These are phyloP conservation scores for Solanum hybrid DNA, from an alignment of 305 asterid species.

Conservation along the genomic window DNA sequence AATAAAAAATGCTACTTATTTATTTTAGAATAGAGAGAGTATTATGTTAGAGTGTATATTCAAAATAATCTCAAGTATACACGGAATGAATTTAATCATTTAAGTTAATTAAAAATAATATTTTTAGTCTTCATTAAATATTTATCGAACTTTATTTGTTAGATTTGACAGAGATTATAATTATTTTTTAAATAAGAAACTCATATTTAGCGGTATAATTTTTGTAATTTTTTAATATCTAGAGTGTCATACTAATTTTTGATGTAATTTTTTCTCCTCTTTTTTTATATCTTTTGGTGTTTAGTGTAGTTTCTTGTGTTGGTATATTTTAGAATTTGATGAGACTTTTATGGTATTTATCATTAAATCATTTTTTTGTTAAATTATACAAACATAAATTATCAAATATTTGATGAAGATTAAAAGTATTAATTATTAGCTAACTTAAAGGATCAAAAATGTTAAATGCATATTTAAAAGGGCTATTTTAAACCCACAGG, in stretches of 20 bases:
- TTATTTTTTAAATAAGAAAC: background rate
- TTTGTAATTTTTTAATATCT: background rate
- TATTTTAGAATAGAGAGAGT: background rate
- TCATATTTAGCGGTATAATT: background rate
- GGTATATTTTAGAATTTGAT: background rate
- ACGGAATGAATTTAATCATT: background rate
- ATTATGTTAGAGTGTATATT: background rate
- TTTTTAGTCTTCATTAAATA: background rate
- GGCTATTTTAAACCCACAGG: background rate
- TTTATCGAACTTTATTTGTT: background rate
- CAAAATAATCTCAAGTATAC: background rate
- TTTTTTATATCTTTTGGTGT: background rate
- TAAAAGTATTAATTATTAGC: background rate
- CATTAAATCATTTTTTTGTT: background rate
- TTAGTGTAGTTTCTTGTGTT: background rate
- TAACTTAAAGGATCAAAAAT: background rate
- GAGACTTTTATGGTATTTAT: background rate
- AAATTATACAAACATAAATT: background rate
- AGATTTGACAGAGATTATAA: background rate
- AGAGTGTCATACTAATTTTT: rapidly evolving
- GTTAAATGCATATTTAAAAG: background rate
- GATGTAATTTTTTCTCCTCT: background rate
- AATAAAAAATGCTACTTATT: background rate
- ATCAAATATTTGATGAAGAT: background rate
- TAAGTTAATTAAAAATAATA: background rate